Evolutionary conservation across 768 basidiomycete genomes (phyloP), one percentile per base, ranked within the genome.

Genomic region (Russula brevipes): DNA sequence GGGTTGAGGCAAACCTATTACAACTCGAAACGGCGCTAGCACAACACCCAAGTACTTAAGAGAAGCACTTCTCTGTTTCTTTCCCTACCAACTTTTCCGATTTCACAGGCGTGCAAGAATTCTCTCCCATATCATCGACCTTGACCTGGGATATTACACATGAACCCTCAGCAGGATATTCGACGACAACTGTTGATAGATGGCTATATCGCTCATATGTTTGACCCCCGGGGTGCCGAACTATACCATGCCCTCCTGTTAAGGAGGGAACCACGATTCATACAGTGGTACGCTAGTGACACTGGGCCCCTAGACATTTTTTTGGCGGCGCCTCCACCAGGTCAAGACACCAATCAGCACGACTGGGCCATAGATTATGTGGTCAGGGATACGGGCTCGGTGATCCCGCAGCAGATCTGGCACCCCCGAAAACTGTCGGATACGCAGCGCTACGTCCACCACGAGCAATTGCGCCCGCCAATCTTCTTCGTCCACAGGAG

Each of bases 341-440:
- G 12, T 0, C 41, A 5, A 31, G 30, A 36, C 3, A 3, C 33
- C 35, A 1, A 42, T 42, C 53, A 46, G 17, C 33, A 16, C 2
- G 10, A 4, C 5, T 58, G 36, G 45, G 11, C 19, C 19, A 38
- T 64, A 17, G 63, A 64, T 49, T 31, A 55, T 4, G 24, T 9
- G 9, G 8, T 12, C 54, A 17, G 1, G 30, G 12, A 54, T 8
- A 10, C 2, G 10, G 63, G 63, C 3, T 39, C 35, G 9, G 58
- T 64, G 9, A 56, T 64, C 24, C 14, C 14, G 2, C 63, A 64
- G 35, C 17, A 49, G 30, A 38, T 60, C 17, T 64, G 54, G 53
- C 14, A 24, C 24, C 42, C 63, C 17, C 39, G 41, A 30, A 55
- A 39, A n/a, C 9, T 11, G 8, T 19, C 54, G 3, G 49, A 62